phyloP scores from a whole-genome alignment of 305 asterid genomes.

The Fraxinus sp. region DNA sequence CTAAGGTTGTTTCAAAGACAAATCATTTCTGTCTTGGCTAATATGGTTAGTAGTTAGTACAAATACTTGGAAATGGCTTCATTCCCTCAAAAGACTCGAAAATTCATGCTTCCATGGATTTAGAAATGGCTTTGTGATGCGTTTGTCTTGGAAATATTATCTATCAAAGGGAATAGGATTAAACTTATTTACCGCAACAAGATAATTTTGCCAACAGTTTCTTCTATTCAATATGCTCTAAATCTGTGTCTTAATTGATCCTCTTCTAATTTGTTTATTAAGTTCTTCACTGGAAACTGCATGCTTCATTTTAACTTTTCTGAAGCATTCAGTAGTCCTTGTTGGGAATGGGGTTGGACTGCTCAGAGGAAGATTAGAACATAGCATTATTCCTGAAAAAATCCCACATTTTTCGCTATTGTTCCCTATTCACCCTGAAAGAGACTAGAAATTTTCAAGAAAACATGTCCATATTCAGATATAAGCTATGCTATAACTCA shows the following conservation, averaged over 20 bases:
- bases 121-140: not conserved
- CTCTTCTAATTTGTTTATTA: not conserved
- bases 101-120: not conserved
- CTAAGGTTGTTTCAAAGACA: not conserved
- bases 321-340: not conserved
- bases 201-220: no score
- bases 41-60: not conserved
- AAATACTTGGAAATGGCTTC: not conserved
- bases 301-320: not conserved
- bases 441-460: not conserved
- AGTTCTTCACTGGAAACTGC: not conserved
- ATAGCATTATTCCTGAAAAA: not conserved
- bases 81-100: not conserved
- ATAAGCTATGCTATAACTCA: conserved; percentile 4
- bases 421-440: not conserved
- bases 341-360: not conserved
- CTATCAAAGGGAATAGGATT: no score
- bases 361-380: not conserved
- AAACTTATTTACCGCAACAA: no score
- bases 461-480: not conserved
- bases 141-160: no score
- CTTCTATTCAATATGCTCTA: not conserved
- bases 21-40: not conserved
- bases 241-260: not conserved
- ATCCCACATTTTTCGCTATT: not conserved